Evolutionary conservation across 2,329 filamentous ascomycete genomes (phyloP).

Genomic region (Colletotrichum eleusines): DNA sequence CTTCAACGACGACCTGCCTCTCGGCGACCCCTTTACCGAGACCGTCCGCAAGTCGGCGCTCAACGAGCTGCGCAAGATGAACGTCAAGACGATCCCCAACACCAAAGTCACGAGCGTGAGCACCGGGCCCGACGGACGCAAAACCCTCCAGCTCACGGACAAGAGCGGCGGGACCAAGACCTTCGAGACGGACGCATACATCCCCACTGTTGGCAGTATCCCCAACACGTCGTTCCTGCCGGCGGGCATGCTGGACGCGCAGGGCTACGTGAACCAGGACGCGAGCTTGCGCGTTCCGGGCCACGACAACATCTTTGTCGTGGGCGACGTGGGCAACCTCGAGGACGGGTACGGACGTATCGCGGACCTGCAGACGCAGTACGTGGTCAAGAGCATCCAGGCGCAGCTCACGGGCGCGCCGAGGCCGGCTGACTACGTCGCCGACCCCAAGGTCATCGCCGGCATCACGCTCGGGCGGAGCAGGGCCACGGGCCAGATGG

Average conservation of each 20-base stretch:
- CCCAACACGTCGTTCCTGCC: conserved; percentile 61
- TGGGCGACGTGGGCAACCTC: conserved; percentile 59
- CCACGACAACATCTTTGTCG: conserved; percentile 57
- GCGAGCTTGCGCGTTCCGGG: conserved; percentile 52
- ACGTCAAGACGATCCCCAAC: conserved; percentile 56
- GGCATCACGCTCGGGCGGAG: conserved; percentile 56
- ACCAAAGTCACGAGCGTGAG: conserved; percentile 50
- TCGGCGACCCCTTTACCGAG: conserved; percentile 49
- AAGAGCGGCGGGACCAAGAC: conserved; percentile 52
- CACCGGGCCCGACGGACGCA: conserved; percentile 45
- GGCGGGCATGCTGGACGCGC: conserved; percentile 50
- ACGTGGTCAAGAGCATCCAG: conserved; percentile 52
- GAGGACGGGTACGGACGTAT: conserved; percentile 50
- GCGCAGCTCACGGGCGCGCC: conserved; percentile 49
- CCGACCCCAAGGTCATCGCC: conserved; percentile 50
- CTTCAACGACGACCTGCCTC: conserved; percentile 54
- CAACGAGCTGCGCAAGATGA: conserved; percentile 57
- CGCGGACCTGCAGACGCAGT: conserved; percentile 51
- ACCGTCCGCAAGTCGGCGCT: conserved; percentile 55
- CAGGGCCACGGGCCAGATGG: conserved; percentile 51
- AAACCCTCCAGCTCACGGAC: conserved; percentile 51
- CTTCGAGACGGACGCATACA: conserved; percentile 58
- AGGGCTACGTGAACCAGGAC: conserved; percentile 54
- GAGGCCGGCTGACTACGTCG: conserved; percentile 42
- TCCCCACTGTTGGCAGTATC: conserved; percentile 60